These are phyloP conservation scores for Colletotrichum horii DNA, from an alignment of 2,329 filamentous ascomycete species.

Conservation along the genomic window DNA sequence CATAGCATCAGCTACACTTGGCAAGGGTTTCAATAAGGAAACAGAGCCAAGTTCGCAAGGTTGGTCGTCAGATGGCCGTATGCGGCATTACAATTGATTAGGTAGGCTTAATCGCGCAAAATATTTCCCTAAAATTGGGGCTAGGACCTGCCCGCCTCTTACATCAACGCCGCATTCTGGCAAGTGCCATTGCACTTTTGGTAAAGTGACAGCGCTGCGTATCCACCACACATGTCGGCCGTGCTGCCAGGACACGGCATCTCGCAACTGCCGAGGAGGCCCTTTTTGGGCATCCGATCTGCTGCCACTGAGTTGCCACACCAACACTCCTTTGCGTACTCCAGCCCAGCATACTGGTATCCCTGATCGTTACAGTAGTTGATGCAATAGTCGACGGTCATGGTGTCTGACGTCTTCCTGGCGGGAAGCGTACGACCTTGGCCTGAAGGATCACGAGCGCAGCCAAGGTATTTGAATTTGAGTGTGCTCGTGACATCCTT, in stretches of 20 bases:
- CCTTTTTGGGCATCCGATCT: conserved; percentile 35
- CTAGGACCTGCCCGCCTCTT: background rate
- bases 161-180: conserved; percentile 25
- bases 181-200: conserved; percentile 35
- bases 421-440: conserved; percentile 33
- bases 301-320: conserved; percentile 34
- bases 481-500: conserved; percentile 48
- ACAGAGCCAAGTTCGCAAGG: background rate
- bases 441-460: conserved; percentile 41
- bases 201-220: conserved; percentile 37
- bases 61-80: background rate
- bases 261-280: conserved; percentile 46
- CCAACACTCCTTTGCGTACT: conserved; percentile 44
- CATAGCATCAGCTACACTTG: background rate
- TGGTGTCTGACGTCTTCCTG: conserved; percentile 30
- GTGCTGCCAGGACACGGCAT: conserved; percentile 22
- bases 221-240: conserved; percentile 25
- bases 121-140: background rate
- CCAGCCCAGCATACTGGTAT: conserved; percentile 38
- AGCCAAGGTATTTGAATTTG: conserved; percentile 58
- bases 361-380: conserved; percentile 32
- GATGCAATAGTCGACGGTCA: conserved; percentile 39
- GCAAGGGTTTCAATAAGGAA: background rate
- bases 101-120: background rate
- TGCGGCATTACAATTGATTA: background rate